Base-by-base conservation (phyloP, 768 basidiomycete genomes). In the Lactifluus echinatus region DNA sequence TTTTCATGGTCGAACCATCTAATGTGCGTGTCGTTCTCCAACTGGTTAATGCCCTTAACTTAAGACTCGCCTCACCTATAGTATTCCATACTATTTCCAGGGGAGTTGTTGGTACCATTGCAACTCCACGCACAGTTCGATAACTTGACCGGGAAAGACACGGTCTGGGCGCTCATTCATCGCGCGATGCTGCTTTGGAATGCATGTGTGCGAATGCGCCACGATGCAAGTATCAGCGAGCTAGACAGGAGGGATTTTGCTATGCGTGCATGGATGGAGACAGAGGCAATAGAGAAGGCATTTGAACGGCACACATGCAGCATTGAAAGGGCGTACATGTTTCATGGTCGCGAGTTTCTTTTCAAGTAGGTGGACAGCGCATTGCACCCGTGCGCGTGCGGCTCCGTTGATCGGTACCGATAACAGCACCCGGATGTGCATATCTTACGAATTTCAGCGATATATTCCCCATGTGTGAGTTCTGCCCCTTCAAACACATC, bases 21-120 rank as follows among this genome's bases (percentile, higher is more conserved):
- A 87, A 89, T 66, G 85, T 86, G 63, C 55, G 84, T 73, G 15
- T n/a, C 46, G 11, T 34, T 42, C 15, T 24, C 10, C 17, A 15
- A 39, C 29, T n/a, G 17, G 17, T 23, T 28, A 52, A 23, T 15
- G 7, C 26, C 34, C 33, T 40, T 31, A 8, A 21, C 34, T 4
- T 28, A 50, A 40, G 50, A 6, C 55, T 51, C 36, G 36, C 37
- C 28, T 24, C 21, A 8, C 46, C 23, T 37, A 23, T 33, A 89
- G 87, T 85, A 82, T 67, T 79, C 81, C 1, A 67, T 89, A n/a
- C 70, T 89, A 21, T 89, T 89, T 67, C 82, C 85, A 7, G 87
- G 85, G n/a, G 87, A 89, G 69, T 75, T 79, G 12, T 69, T 81
- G 68, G 2, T 70, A 69, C 28, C 74, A 71, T 37, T 34, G 53